Evolutionary conservation across 1,139 yeast genomes (phyloP), one percentile per base, ranked within the genome.

Genomic region (Geotrichum histeridarum): DNA sequence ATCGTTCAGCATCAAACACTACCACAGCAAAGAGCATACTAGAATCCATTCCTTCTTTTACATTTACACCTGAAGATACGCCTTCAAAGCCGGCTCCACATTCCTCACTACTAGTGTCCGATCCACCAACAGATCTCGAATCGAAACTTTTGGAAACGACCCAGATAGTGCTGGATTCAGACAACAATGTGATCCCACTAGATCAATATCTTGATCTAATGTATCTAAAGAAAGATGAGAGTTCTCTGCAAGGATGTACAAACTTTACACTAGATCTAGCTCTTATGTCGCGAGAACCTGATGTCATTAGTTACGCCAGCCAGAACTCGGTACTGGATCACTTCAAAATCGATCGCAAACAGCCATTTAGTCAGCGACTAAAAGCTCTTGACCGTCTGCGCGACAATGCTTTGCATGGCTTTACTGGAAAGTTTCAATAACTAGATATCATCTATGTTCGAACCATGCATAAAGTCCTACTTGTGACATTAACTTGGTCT

Each of bases 271-370:
- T 54, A 22, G 45, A 45, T 12, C 39, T 54, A 17, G 37, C 45
- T n/a, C 33, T 49, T 8, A 17, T 54, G 48, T 42, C 57, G 9
- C 31, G 57, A 27, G 57, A 54, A 22, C 50, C 52, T n/a, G 36
- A 44, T 3, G 53, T 45, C 11, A 48, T 54, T 8, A 43, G 33
- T 3, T 45, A 43, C 33, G 50, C 44, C 15, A 33, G 47, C 32
- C 14, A 42, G n/a, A 37, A 30, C 17, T 11, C 49, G 15, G 30
- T 51, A n/a, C 45, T 42, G 5, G 50, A 48, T 17, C 51, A 51
- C 31, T 41, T 33, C 31, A 43, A 37, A 14, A 32, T 47, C 8
- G 50, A 48, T 31, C 42, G 46, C 12, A 42, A 38, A 14, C 49
- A 42, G 36, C 14, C 50, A 1, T 48, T 36, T 12, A 35, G 18